These are phyloP conservation scores for Singerocomus inundabilis DNA, from an alignment of 1,284 basidiomycete species.

Conservation along the genomic window DNA sequence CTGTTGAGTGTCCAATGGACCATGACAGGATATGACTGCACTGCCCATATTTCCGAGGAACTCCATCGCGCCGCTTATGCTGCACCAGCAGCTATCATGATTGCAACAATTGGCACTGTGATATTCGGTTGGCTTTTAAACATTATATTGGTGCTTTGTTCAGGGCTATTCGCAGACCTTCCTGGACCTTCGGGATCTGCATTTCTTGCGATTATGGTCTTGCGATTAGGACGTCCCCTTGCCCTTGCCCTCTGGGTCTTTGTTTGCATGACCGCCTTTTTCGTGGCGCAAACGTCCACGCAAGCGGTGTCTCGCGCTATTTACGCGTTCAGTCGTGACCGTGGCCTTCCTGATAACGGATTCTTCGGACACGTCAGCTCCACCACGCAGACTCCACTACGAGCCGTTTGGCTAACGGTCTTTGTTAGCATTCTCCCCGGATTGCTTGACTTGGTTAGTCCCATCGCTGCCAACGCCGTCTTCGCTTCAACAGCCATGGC, in stretches of 20 bases:
- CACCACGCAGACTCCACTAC: conserved; percentile 74
- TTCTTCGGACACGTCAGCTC: conserved; percentile 73
- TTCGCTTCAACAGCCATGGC: conserved; percentile 80
- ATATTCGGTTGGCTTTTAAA: conserved; percentile 83
- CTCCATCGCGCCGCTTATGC: conserved; percentile 87
- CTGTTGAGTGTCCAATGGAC: conserved; percentile 91
- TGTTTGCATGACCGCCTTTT: conserved; percentile 81
- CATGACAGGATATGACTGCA: conserved; percentile 78
- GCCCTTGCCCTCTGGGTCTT: conserved; percentile 74
- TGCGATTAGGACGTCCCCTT: conserved; percentile 70
- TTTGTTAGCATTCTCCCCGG: conserved; percentile 69
- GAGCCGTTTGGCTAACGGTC: conserved; percentile 80
- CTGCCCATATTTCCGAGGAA: conserved; percentile 91
- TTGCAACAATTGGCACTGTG: conserved; percentile 87
- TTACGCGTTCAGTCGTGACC: conserved; percentile 89
- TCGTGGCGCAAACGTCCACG: conserved; percentile 76
- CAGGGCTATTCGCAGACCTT: conserved; percentile 64
- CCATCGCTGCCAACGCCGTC: conserved; percentile 79
- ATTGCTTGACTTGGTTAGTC: conserved; percentile 75
- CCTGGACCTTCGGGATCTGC: conserved; percentile 61
- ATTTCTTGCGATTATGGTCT: conserved; percentile 61
- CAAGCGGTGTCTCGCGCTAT: conserved; percentile 88
- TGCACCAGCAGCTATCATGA: conserved; percentile 77
- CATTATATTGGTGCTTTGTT: conserved; percentile 80
- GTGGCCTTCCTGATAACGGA: conserved; percentile 77